Evolutionary conservation across 306 rosid genomes (phyloP), one percentile per base, ranked within the genome.

Genomic region (Cicer cuneatum): DNA sequence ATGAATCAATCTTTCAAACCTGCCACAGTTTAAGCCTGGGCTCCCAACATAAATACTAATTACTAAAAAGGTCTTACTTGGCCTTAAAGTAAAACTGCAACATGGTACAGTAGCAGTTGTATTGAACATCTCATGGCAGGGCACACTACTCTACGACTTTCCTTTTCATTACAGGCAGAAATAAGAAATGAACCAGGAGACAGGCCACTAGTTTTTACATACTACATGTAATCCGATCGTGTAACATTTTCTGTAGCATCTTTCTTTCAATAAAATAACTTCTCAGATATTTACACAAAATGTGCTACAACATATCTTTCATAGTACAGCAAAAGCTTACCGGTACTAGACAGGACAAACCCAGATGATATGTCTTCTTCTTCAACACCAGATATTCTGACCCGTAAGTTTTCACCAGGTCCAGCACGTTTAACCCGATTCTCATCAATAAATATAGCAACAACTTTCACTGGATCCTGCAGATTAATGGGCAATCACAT

Each of bases 331-430:
- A 37, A 70, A 46, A 13, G 33, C 87, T 77, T 86, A 92, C 99
- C 96, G 78, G 85, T 82, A 84, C 98, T 87, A 3, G 96, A 89
- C 72, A 95, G 82, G 58, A 95, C 84, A 57, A 95, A 95, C 65
- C 99, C 99, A 18, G 96, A 16, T 71, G 67, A 33, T 53, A 95
- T 81, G 66, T 92, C 98, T 61, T 92, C 98, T 56, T 95, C 99
- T 48, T 95, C 99, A 21, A 90, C 72, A 66, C 97, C 97, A 14
- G 99, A 81, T 70, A 95, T 6, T 80, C 95, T 89, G 81, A 95
- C 74, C 74, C 99, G 89, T 66, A 95, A 83, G 78, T 95, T 95
- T 87, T 95, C 98, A 63, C 99, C 98, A n/a, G 99, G 99, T 63
- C 97, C 98, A n/a, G 98, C 99, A 67, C 79, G 63, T 74, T 79